Base-by-base conservation (phyloP, 2,329 filamentous ascomycete species). In the Blastomyces silverae region DNA sequence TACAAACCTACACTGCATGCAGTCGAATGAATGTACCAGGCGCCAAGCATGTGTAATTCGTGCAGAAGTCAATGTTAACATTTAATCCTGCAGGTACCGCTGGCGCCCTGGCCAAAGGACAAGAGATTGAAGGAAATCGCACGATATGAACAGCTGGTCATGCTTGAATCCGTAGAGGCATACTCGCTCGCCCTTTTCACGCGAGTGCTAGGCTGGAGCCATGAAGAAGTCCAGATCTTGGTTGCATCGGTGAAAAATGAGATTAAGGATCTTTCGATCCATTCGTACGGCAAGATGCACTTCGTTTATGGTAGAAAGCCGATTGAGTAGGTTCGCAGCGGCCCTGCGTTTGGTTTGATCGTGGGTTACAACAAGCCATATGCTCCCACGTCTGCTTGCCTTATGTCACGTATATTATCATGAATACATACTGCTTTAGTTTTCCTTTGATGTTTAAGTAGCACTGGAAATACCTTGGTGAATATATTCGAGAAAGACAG, bases 61-160 rank as follows among this genome's bases (percentile, higher is more conserved):
- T 52, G 6, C 22, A 11, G 48, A 25, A 25, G 13, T n/a, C 20
- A 52, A 13, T 13, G 20, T n/a, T 52, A 22, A 52, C 2, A 25
- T 52, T 52, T 22, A 6, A 52, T 52, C 25, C 22, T n/a, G 52
- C 69, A 71, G 66, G 65, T 74, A 1, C 73, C 73, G 0, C 63
- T 76, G 15, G 72, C 73, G 7, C 65, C 70, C 6, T 76, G 74
- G 74, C 68, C 71, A 1, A 73, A 67, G 55, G 71, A 75, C 52
- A 65, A 67, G 15, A 44, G 66, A 8, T 64, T 74, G 46, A 73
- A 75, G 62, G 68, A 73, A 61, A 70, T 84, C 1, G 83, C 83
- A 0, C 66, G 68, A n/a, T 70, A 65, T n/a, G 62, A 69, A 10
- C 68, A 67, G 44, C 46, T 63, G 6, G 66, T 70, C 13, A 64